Base-by-base conservation (phyloP, 2,329 filamentous ascomycete species). In the Massarina eburnea region DNA sequence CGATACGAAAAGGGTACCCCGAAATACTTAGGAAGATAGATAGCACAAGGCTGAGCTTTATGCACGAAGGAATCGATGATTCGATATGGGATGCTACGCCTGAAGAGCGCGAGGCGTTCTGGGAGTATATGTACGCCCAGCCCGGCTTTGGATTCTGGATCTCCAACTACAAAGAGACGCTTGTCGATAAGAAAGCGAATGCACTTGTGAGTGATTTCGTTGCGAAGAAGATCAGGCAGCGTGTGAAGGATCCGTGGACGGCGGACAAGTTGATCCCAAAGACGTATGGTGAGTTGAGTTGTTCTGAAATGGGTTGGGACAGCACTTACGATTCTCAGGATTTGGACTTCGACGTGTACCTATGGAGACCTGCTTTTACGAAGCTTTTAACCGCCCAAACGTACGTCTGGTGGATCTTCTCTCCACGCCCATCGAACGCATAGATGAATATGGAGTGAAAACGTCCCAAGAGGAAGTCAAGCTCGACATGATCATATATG, bases 161-260 rank as follows among this genome's bases (percentile, higher is more conserved):
- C 19, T 45, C 43, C 18, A 57, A 57, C 14, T 58, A 57, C 30
- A 44, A 46, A 30, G 57, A 58, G 32, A 57, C 57, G 21, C 49
- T 48, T 14, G 52, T 67, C 51, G 35, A 54, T 30, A 21, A 49
- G 49, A 21, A 65, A 60, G 59, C 59, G 1, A 56, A 62, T 17
- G 47, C 54, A 40, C 46, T 41, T 39, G 66, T 52, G 39, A 64
- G 37, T 17, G 53, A 57, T 8, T 67, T 65, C 43, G 41, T 62
- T 3, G 61, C 62, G 3, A 55, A 64, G 24, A 74, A 74, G 54
- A 73, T 73, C n/a, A n/a, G n/a, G n/a, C n/a, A n/a, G n/a, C n/a
- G n/a, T n/a, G n/a, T n/a, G n/a, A n/a, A n/a, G 32, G 73, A 82
- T 53, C 69, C 77, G 50, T 62, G 57, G 41, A 71, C 71, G 59